These are phyloP conservation scores for Podosphaera xanthii DNA, from an alignment of 2,329 filamentous ascomycete genomes.

Conservation along the genomic window DNA sequence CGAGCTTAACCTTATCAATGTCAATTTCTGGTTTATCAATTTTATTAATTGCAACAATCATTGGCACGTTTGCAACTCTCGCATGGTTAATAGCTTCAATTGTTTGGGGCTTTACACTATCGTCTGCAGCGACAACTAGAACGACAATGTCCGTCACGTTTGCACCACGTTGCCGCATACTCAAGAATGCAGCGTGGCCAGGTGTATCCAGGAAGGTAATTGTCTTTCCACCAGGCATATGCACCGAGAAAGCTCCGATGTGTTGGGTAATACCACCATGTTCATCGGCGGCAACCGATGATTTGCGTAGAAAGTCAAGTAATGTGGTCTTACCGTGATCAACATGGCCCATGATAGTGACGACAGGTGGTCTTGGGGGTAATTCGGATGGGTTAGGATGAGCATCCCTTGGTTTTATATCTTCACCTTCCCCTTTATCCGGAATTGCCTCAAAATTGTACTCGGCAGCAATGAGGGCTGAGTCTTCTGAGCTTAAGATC, in stretches of 20 bases:
- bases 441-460: slow-evolving; percentile 78
- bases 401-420: slow-evolving; percentile 47
- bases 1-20: slow-evolving; percentile 65
- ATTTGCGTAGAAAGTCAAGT: slow-evolving; percentile 78
- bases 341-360: slow-evolving; percentile 98
- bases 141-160: slow-evolving; percentile 95
- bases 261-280: slow-evolving; percentile 97
- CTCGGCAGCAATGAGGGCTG: slow-evolving; percentile 72
- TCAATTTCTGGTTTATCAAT: slow-evolving; percentile 72
- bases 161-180: slow-evolving; percentile 86
- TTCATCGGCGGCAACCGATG: slow-evolving; percentile 73
- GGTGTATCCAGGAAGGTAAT: slow-evolving; percentile 97
- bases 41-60: slow-evolving; percentile 97
- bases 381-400: slow-evolving; percentile 44
- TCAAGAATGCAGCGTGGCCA: slow-evolving; percentile 83
- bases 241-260: slow-evolving; percentile 89
- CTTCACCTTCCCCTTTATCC: slow-evolving; percentile 38
- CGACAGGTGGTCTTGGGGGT: slow-evolving; percentile 65
- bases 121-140: slow-evolving; percentile 84
- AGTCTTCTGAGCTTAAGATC: slow-evolving; percentile 75
- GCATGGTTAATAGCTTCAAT: slow-evolving; percentile 92
- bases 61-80: slow-evolving; percentile 63
- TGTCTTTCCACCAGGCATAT: slow-evolving; percentile 60
- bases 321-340: slow-evolving; percentile 97
- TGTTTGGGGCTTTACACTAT: slow-evolving; percentile 93